A percentile compares a stretch with the other conserved stretches of the same genome.
phyloP scores from a whole-genome alignment of 495 filamentous ascomycete genomes.

The Bacidia gigantensis region DNA sequence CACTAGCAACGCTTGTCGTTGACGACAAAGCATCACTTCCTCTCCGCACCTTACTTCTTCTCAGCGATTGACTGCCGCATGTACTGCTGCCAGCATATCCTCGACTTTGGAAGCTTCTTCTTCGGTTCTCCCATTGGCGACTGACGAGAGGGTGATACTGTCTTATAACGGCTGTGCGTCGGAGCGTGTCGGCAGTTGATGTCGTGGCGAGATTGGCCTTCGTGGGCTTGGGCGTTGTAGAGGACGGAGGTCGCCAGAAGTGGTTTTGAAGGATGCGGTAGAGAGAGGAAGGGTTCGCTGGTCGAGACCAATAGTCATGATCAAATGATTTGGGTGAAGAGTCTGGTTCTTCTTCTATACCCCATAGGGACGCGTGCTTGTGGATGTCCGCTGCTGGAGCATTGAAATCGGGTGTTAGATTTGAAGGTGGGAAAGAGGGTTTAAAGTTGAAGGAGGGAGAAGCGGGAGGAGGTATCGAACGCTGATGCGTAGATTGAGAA shows the following conservation, averaged over 20 bases:
- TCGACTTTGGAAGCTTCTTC: constrained; percentile 40
- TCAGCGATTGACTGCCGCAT: constrained; percentile 70
- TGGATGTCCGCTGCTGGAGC: constrained; percentile 19
- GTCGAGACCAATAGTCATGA: constrained; percentile 64
- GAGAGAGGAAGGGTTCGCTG: constrained; percentile 74
- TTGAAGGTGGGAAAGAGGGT: constrained; percentile 21
- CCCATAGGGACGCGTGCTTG: constrained; percentile 47
- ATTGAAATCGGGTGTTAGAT: constrained; percentile 8
- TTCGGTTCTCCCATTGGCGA: constrained; percentile 40
- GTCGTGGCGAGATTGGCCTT: constrained; percentile 26
- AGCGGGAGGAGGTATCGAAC: constrained; percentile 18
- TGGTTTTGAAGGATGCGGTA: constrained; percentile 72
- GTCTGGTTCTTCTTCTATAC: constrained; percentile 47
- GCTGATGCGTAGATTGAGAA: constrained; percentile 4
- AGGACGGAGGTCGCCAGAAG: constrained; percentile 36
- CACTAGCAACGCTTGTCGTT: constrained; percentile 23
- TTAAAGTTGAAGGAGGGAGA: constrained; percentile 35
- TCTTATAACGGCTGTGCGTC: constrained; percentile 67
- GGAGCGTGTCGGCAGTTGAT: constrained; percentile 49
- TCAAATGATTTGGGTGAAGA: constrained; percentile 8
- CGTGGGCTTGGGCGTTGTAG: constrained; percentile 16
- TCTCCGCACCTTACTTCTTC: constrained; percentile 41
- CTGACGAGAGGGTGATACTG: constrained; percentile 76
- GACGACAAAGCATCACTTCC: constrained; percentile 17
- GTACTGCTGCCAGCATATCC: constrained; percentile 41